Conservation (phyloP, 495 filamentous ascomycete species). For the Parmelia sp. region DNA sequence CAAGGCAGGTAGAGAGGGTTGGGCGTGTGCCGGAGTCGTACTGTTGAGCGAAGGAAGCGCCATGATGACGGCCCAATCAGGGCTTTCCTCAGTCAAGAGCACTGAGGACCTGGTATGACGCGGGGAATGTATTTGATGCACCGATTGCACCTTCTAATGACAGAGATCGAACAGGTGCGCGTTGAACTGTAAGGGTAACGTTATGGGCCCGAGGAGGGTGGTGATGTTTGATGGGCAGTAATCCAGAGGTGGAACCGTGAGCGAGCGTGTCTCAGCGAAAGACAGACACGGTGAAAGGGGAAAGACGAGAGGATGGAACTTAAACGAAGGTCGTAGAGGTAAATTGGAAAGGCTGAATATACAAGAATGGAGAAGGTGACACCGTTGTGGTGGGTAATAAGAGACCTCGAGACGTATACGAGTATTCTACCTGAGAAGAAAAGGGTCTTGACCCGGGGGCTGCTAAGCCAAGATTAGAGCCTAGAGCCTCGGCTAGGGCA, state of each 20-base stretch:
- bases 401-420: too few relatives aligned
- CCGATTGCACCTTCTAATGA: neutral
- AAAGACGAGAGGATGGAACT: neutral
- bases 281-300: neutral
- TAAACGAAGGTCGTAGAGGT: conserved; percentile 4
- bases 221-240: neutral
- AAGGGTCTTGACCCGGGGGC: neutral
- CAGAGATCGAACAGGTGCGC: neutral
- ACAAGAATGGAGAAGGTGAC: neutral
- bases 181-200: neutral
- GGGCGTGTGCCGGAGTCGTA: conserved; percentile 60
- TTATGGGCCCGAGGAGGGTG: neutral
- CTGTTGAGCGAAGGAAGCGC: conserved; percentile 32
- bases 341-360: neutral
- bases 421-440: too few relatives aligned
- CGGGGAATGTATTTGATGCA: neutral
- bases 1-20: conserved; percentile 79
- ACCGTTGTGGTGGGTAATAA: neutral
- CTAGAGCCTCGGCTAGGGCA: too few relatives aligned
- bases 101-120: neutral
- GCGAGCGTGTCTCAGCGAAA: conserved; percentile 5
- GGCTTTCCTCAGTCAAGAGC: neutral
- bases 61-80: conserved; percentile 20
- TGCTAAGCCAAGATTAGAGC: neutral
- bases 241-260: neutral